Evolutionary conservation across 1,284 basidiomycete species (phyloP).

Genomic region (Mycena citricolor): DNA sequence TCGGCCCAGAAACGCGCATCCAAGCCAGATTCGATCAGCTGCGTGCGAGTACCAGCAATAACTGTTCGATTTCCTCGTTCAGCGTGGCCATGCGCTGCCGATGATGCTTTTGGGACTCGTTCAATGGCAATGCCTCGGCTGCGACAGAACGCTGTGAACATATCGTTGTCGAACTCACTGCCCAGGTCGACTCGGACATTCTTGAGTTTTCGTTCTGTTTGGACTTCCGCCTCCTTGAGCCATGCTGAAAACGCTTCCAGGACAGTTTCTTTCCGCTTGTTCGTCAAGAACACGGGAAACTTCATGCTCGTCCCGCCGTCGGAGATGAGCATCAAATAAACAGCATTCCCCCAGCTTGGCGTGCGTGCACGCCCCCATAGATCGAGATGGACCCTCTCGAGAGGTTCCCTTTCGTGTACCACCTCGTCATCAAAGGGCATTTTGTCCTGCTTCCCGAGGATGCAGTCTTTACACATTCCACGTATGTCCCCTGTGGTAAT

Average conservation of each 20-base stretch:
- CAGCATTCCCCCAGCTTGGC: neutral
- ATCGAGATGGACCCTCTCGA: neutral
- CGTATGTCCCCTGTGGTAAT: conserved; percentile 1
- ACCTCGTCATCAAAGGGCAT: neutral
- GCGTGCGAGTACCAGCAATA: conserved; percentile 8
- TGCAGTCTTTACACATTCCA: neutral
- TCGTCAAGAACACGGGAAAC: neutral
- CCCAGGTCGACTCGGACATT: conserved; percentile 1
- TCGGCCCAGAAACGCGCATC: conserved; percentile 19
- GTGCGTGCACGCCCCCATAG: conserved; percentile 4
- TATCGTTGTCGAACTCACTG: conserved; percentile 7
- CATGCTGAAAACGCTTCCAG: neutral
- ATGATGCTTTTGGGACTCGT: conserved; percentile 18
- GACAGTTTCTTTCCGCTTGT: conserved; percentile 1
- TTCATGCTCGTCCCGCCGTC: neutral
- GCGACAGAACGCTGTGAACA: conserved; percentile 9
- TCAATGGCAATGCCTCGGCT: conserved; percentile 14
- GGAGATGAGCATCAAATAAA: conserved; percentile 3
- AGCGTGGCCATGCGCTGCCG: conserved; percentile 15
- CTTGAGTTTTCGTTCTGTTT: conserved; percentile 18
- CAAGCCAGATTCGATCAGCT: conserved; percentile 4
- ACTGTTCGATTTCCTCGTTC: conserved; percentile 13
- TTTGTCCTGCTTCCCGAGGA: neutral
- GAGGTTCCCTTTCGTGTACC: neutral
- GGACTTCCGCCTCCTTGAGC: neutral